Evolutionary conservation across 108 stramenopile species (phyloP).

Genomic region (Fistulifera solaris): DNA sequence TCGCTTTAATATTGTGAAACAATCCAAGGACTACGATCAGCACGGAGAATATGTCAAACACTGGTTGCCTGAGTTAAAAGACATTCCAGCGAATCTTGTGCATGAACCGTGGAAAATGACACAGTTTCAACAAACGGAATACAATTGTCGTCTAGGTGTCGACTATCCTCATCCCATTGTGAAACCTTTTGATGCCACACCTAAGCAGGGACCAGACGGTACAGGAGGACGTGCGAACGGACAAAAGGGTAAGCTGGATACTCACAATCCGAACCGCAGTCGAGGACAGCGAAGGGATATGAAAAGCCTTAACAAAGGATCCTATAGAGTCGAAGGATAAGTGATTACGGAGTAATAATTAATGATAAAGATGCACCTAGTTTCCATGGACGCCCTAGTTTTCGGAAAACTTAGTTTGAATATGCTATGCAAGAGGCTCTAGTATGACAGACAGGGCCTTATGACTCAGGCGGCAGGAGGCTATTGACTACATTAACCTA

Average conservation of each 20-base stretch:
- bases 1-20: constrained; percentile 92
- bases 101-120: constrained; percentile 90
- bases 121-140: constrained; percentile 63
- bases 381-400: too few species aligned
- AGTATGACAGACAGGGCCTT: too few species aligned
- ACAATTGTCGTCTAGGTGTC: constrained; percentile 56
- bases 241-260: too few species aligned
- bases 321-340: too few species aligned
- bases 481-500: too few species aligned
- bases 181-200: constrained; percentile 20
- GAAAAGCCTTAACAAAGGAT: constrained; percentile 68
- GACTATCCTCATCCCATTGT: constrained; percentile 80
- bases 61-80: constrained; percentile 88
- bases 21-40: constrained; percentile 90
- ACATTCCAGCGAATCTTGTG: constrained; percentile 66
- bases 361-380: too few species aligned
- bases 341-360: too few species aligned
- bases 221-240: too few species aligned
- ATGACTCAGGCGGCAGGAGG: too few species aligned
- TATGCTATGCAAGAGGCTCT: too few species aligned
- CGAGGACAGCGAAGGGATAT: constrained; percentile 70
- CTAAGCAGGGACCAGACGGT: too few species aligned
- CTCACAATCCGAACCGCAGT: constrained; percentile 29
- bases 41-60: constrained; percentile 91
- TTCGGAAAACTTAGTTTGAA: too few species aligned